phyloP scores from a whole-genome alignment of 140 eudicot genomes.

The Senecio squalidus region DNA sequence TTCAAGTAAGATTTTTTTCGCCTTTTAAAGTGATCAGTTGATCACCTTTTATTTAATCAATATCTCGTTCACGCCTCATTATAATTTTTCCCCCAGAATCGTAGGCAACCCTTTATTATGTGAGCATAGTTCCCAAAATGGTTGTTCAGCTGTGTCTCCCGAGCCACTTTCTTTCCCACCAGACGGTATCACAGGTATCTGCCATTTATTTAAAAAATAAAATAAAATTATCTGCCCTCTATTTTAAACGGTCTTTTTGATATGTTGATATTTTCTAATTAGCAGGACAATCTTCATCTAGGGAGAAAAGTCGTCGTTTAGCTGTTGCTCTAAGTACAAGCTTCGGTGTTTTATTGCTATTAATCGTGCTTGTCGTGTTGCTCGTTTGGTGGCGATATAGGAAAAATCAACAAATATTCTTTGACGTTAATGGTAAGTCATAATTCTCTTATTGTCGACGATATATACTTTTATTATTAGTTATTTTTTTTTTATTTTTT shows the following conservation, averaged over 20 bases:
- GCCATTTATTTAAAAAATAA: neutral
- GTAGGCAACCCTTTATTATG: constrained; percentile 77
- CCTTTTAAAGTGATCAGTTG: neutral
- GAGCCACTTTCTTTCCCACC: constrained; percentile 78
- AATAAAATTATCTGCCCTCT: too few species aligned
- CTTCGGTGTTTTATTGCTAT: constrained; percentile 51
- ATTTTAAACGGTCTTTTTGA: too few species aligned
- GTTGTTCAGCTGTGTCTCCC: constrained; percentile 63
- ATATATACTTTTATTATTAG: neutral
- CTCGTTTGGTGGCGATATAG: constrained; percentile 83
- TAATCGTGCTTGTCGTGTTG: constrained; percentile 33
- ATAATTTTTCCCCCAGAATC: constrained; percentile 33
- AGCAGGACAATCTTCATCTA: constrained; percentile 45
- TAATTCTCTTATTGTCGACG: neutral
- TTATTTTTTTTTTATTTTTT: neutral
- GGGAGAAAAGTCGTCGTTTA: constrained; percentile 43
- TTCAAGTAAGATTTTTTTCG: constrained; percentile 48
- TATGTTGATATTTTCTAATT: neutral
- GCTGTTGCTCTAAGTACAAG: constrained; percentile 78
- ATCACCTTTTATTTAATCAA: neutral
- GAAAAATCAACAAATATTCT: constrained; percentile 84
- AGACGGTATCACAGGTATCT: constrained; percentile 46
- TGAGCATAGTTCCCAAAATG: constrained; percentile 43
- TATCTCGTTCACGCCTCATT: neutral
- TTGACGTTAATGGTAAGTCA: constrained; percentile 81